Evolutionary conservation across 768 basidiomycete genomes (phyloP).

Genomic region (Gloeostereum incarnatum): DNA sequence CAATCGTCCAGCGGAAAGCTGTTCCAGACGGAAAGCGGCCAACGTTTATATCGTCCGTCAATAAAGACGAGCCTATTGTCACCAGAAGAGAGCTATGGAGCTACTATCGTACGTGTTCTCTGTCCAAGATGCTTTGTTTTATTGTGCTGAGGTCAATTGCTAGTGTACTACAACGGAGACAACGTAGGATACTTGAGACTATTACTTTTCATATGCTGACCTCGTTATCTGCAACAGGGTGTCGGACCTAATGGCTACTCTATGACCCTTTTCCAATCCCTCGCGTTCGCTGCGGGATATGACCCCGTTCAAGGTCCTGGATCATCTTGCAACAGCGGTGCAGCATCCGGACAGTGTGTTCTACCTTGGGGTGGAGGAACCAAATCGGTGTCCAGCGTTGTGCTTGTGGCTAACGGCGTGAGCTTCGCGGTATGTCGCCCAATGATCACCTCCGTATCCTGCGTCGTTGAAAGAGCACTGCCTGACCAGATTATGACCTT

Average conservation of each 20-base stretch:
- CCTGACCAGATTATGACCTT: conserved; percentile 56
- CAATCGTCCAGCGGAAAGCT: too few species aligned
- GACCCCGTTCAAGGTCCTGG: conserved; percentile 65
- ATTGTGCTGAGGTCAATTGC: background rate
- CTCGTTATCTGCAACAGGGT: conserved; percentile 30
- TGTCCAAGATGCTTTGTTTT: conserved; percentile 2
- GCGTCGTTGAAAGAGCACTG: background rate
- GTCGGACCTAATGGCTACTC: conserved; percentile 63
- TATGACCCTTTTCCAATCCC: conserved; percentile 65
- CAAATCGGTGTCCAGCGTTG: conserved; percentile 65
- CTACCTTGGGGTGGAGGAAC: conserved; percentile 70
- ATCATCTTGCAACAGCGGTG: conserved; percentile 49
- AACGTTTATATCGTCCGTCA: conserved; percentile 28
- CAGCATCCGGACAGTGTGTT: conserved; percentile 65
- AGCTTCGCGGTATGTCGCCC: conserved; percentile 54
- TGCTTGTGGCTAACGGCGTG: conserved; percentile 69
- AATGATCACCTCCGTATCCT: background rate
- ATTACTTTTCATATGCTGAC: conserved; percentile 1
- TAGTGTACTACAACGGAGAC: conserved; percentile 79
- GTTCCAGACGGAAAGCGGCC: too few species aligned
- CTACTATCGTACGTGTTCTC: conserved; percentile 52
- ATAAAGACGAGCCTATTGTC: conserved; percentile 55
- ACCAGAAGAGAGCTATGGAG: conserved; percentile 71
- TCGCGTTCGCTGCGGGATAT: conserved; percentile 64
- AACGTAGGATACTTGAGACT: conserved; percentile 35